phyloP scores from a whole-genome alignment of 768 basidiomycete species.

The Holtermannia corniformis region DNA sequence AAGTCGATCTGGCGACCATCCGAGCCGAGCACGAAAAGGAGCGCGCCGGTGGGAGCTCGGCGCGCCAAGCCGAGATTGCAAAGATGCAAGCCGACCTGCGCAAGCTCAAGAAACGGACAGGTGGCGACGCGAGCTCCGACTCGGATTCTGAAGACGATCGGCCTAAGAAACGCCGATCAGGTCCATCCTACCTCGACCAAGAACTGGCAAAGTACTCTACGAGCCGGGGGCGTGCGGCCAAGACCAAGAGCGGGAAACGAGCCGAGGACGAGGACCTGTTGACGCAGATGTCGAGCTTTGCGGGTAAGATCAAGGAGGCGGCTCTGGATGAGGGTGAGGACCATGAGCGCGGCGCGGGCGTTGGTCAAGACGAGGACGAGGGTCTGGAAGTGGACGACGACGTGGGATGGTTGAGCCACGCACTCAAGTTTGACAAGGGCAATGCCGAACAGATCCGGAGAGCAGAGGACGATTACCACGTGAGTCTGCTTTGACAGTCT shows the following conservation, averaged over 20 bases:
- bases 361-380: slow-evolving; percentile 11
- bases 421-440: slow-evolving; percentile 32
- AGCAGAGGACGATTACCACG: slow-evolving; percentile 40
- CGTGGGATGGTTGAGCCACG: slow-evolving; percentile 39
- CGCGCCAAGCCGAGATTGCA: slow-evolving; percentile 45
- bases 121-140: slow-evolving; percentile 56
- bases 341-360: slow-evolving; percentile 4
- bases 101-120: slow-evolving; percentile 54
- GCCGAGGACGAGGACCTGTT: slow-evolving; percentile 40
- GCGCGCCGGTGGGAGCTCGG: slow-evolving; percentile 56
- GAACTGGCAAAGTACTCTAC: slow-evolving; percentile 74
- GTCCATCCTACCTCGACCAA: slow-evolving; percentile 63
- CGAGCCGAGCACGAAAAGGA: slow-evolving; percentile 67
- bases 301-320: slow-evolving; percentile 18
- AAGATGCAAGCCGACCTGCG: slow-evolving; percentile 78
- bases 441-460: slow-evolving; percentile 34
- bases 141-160: slow-evolving; percentile 45
- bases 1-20: slow-evolving; percentile 57
- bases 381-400: slow-evolving; percentile 40
- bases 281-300: slow-evolving; percentile 30
- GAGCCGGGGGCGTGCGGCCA: slow-evolving; percentile 49
- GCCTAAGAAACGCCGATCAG: slow-evolving; percentile 46
- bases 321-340: slow-evolving; percentile 11
- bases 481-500: slow-evolving; percentile 12
- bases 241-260: slow-evolving; percentile 55